A percentile compares a stretch with the other conserved stretches of the same genome.
Evolutionary conservation across 495 filamentous ascomycete species (phyloP).

Genomic region (Penicillium taxi): DNA sequence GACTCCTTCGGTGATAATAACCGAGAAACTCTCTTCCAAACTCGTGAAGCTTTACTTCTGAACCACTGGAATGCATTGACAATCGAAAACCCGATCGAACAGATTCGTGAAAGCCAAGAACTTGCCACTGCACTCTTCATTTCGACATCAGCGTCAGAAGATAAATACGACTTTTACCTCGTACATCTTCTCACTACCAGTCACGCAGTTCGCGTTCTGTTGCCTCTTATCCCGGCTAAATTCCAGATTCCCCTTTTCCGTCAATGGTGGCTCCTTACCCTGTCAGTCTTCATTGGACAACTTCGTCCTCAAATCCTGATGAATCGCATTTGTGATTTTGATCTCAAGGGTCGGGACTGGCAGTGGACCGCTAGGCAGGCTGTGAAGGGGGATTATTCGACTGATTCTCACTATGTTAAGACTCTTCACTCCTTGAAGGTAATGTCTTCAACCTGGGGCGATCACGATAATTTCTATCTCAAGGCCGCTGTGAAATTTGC

Average conservation of each 20-base stretch:
- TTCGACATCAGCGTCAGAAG: constrained; percentile 40
- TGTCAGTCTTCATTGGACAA: constrained; percentile 70
- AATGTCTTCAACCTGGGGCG: constrained; percentile 73
- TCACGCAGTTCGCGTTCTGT: constrained; percentile 77
- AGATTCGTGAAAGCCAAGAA: constrained; percentile 72
- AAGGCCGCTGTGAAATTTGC: constrained; percentile 73
- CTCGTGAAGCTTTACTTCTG: constrained; percentile 60
- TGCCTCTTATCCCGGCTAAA: constrained; percentile 66
- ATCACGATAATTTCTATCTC: constrained; percentile 66
- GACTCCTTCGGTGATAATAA: constrained; percentile 51
- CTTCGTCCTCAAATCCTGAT: constrained; percentile 61
- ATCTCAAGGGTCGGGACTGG: constrained; percentile 63
- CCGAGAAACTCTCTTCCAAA: constrained; percentile 56
- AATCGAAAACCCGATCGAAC: constrained; percentile 52
- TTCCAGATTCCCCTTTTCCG: constrained; percentile 65
- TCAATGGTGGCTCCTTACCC: constrained; percentile 81
- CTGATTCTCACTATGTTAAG: constrained; percentile 80
- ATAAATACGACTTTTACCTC: constrained; percentile 74
- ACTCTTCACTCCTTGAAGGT: constrained; percentile 67
- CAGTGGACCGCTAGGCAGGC: constrained; percentile 62
- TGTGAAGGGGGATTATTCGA: constrained; percentile 52
- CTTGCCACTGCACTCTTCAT: constrained; percentile 66
- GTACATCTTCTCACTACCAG: constrained; percentile 74
- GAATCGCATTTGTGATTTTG: constrained; percentile 51
- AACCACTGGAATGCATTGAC: constrained; percentile 87